These are phyloP conservation scores for Megacollybia marginata DNA, from an alignment of 768 basidiomycete genomes.

Conservation along the genomic window DNA sequence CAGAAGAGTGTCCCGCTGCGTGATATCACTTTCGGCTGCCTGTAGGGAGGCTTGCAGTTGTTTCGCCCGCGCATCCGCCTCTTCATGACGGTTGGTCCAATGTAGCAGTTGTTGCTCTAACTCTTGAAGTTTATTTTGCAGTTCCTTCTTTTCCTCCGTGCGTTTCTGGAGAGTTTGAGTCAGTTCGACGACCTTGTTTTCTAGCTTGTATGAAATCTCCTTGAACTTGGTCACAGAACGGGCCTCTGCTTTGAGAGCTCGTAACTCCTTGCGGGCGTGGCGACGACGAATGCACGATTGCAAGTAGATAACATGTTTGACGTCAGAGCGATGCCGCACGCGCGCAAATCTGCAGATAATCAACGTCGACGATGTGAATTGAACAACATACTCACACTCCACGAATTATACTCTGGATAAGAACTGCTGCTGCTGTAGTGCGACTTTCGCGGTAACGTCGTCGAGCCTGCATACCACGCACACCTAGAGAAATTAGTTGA, in stretches of 20 bases:
- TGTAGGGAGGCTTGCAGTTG: slow-evolving; percentile 66
- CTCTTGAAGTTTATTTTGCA: slow-evolving; percentile 66
- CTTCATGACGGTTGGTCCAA: slow-evolving; percentile 85
- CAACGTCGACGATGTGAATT: too few species aligned
- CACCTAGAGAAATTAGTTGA: slow-evolving; percentile 33
- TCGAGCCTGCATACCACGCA: slow-evolving; percentile 72
- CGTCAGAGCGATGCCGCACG: slow-evolving; percentile 47
- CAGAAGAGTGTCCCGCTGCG: slow-evolving; percentile 68
- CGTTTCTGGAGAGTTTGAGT: slow-evolving; percentile 90
- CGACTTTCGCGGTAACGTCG: slow-evolving; percentile 48
- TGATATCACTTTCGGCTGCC: slow-evolving; percentile 61
- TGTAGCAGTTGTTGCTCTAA: slow-evolving; percentile 82
- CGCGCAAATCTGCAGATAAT: slow-evolving; percentile 18
- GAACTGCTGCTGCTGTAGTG: slow-evolving; percentile 53
- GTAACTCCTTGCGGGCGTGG: slow-evolving; percentile 80
- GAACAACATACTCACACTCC: slow-evolving; percentile 61
- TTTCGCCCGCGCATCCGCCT: slow-evolving; percentile 68
- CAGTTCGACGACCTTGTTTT: slow-evolving; percentile 99
- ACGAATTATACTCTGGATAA: slow-evolving; percentile 77
- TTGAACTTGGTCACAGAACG: slow-evolving; percentile 98
- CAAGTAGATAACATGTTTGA: slow-evolving; percentile 70
- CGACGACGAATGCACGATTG: slow-evolving; percentile 92
- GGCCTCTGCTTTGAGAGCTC: slow-evolving; percentile 79
- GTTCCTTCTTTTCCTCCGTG: slow-evolving; percentile 83
- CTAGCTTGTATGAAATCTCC: slow-evolving; percentile 93